Conservation (phyloP, 2,329 filamentous ascomycete species). For the Microdochium nivale region DNA sequence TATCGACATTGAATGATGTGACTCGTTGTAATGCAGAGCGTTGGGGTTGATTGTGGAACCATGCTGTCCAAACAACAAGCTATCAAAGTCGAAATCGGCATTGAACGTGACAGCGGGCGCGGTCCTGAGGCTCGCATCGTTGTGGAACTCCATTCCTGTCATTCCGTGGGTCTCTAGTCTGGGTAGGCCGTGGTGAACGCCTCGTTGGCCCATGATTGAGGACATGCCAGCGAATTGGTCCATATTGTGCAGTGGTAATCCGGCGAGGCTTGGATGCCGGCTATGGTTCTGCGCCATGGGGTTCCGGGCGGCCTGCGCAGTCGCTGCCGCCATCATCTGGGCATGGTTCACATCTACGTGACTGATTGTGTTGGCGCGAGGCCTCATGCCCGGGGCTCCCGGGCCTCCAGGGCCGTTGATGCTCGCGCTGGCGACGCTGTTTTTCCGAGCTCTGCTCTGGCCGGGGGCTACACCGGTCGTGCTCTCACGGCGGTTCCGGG, state of each 20-base stretch:
- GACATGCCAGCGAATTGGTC: slow-evolving; percentile 69
- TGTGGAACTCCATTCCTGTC: slow-evolving; percentile 49
- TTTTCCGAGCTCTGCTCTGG: slow-evolving; percentile 77
- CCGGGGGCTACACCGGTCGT: slow-evolving; percentile 61
- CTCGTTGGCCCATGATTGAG: slow-evolving; percentile 55
- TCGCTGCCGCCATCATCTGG: slow-evolving; percentile 59
- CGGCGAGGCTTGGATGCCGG: slow-evolving; percentile 68
- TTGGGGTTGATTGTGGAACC: slow-evolving; percentile 62
- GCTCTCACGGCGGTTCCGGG: slow-evolving; percentile 84
- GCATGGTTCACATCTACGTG: slow-evolving; percentile 75
- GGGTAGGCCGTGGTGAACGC: slow-evolving; percentile 59
- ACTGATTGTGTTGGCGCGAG: slow-evolving; percentile 91
- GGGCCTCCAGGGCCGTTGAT: slow-evolving; percentile 38
- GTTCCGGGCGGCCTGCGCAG: slow-evolving; percentile 39
- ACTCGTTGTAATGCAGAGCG: slow-evolving; percentile 76
- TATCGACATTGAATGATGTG: slow-evolving; percentile 57
- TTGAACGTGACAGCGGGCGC: slow-evolving; percentile 59
- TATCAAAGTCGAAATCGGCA: slow-evolving; percentile 61
- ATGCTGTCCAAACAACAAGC: slow-evolving; percentile 58
- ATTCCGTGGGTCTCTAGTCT: slow-evolving; percentile 76
- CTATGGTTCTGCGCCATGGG: slow-evolving; percentile 46
- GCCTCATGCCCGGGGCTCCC: slow-evolving; percentile 60
- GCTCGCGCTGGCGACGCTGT: slow-evolving; percentile 65
- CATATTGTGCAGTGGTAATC: slow-evolving; percentile 49
- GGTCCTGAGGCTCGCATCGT: slow-evolving; percentile 63